phyloP scores from a whole-genome alignment of 1,284 basidiomycete genomes.

The Rhodofomes roseus region DNA sequence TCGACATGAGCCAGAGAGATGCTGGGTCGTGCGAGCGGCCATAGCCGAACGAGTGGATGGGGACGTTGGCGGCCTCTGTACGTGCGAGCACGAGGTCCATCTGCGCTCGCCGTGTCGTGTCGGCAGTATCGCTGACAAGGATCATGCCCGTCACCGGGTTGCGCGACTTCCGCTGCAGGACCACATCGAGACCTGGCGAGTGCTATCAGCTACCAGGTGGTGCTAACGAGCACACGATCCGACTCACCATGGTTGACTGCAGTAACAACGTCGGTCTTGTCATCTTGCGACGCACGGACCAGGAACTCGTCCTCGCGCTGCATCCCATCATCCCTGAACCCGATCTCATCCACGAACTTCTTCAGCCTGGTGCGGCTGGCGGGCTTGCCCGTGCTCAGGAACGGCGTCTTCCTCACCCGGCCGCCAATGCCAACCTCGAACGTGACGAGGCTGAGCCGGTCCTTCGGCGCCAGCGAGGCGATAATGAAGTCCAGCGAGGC shows the following conservation, averaged over 20 bases:
- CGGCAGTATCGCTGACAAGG: slow-evolving; percentile 87
- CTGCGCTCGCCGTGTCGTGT: slow-evolving; percentile 91
- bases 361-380: slow-evolving; percentile 70
- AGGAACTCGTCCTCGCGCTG: slow-evolving; percentile 66
- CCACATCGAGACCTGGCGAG: slow-evolving; percentile 77
- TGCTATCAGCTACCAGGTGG: slow-evolving; percentile 1
- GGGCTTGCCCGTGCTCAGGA: slow-evolving; percentile 68
- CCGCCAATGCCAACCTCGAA: slow-evolving; percentile 84
- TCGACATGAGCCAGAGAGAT: slow-evolving; percentile 98
- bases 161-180: slow-evolving; percentile 88
- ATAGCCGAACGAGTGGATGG: slow-evolving; percentile 96
- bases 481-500: slow-evolving; percentile 83
- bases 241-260: slow-evolving; percentile 85
- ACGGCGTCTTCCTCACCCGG: slow-evolving; percentile 83
- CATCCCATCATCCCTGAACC: slow-evolving; percentile 36
- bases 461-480: slow-evolving; percentile 68
- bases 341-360: slow-evolving; percentile 75
- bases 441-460: slow-evolving; percentile 83
- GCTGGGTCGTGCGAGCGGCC: slow-evolving; percentile 95
- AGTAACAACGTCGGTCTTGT: slow-evolving; percentile 94
- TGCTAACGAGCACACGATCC: not conserved
- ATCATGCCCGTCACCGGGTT: slow-evolving; percentile 91
- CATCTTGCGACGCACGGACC: slow-evolving; percentile 76
- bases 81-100: slow-evolving; percentile 97
- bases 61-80: slow-evolving; percentile 92